A percentile compares a stretch with the other conserved stretches of the same genome.
phyloP scores from a whole-genome alignment of 768 basidiomycete genomes.

The Rickenella mellea region DNA sequence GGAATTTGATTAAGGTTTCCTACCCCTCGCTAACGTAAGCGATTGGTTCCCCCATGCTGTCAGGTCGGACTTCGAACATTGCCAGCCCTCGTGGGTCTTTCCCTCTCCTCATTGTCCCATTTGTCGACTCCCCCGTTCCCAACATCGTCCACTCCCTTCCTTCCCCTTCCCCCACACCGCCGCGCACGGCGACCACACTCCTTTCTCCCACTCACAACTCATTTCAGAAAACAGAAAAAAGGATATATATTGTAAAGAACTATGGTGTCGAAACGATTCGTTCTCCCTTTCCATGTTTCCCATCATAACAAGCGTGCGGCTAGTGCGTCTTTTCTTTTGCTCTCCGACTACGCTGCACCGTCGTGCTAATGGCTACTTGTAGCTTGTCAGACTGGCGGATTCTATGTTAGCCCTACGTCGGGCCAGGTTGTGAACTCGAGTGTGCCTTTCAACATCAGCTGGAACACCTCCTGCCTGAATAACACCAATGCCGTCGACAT shows the following conservation, averaged over 20 bases:
- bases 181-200: not conserved
- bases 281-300: not conserved
- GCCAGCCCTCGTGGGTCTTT: too few species aligned
- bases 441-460: constrained; percentile 44
- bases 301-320: not conserved
- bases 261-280: not conserved
- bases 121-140: too few species aligned
- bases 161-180: not conserved
- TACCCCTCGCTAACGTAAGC: too few species aligned
- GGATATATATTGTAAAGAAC: not conserved
- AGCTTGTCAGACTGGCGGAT: constrained; percentile 49
- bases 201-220: not conserved
- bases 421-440: constrained; percentile 36
- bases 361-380: not conserved
- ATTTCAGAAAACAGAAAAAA: not conserved
- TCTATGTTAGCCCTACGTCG: constrained; percentile 49
- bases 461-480: constrained; percentile 53
- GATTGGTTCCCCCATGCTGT: too few species aligned
- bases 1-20: too few species aligned
- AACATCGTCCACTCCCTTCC: not conserved
- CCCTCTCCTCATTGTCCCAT: too few species aligned
- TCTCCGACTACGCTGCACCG: not conserved
- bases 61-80: too few species aligned
- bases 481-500: constrained; percentile 47
- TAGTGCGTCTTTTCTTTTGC: not conserved